Base-by-base conservation (phyloP, 352 stramenopile species). In the Halophytophthora batemanensis region DNA sequence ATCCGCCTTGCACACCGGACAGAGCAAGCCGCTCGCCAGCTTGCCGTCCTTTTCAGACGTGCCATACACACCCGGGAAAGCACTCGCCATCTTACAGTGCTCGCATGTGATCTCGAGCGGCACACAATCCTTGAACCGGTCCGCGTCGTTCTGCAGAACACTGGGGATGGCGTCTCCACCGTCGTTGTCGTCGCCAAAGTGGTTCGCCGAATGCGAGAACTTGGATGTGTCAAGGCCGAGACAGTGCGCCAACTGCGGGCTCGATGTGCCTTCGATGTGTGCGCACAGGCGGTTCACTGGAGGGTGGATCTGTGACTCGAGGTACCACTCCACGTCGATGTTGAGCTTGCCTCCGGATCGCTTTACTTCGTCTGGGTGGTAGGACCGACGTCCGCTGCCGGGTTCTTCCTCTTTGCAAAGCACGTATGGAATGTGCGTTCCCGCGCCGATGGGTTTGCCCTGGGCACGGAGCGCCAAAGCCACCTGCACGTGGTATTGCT, bases 341-440 rank as follows among this genome's bases (percentile, higher is more conserved):
- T 86, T 86, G 13, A 98, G 86, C 56, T 89, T 80, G 45, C 80
- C 87, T 34, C 69, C 74, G 19, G 87, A 68, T 17, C 76, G 71
- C 50, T 69, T 73, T 41, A 96, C 82, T 38, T 96, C 87, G 29
- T 96, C 86, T 1, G 92, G 82, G 60, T 96, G 87, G 56, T 93
- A 95, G 15, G 90, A 81, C 19, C 85, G 76, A 18, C 82, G 73
- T 0, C 69, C 72, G 42, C 69, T 88, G 12, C 82, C 80, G 23
- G 76, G 67, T 35, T 96, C 81, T 65, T 94, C 80, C 60, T 93
- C 78, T 18, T 82, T 75, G 56, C 93, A 98, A 23, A 99, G 96
- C 23, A 99, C 89, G 60, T 99, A 99, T 6, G 95, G 91, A 69
- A 99, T 99, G 69, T 99, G 96, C 40, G 98, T 97, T n/a, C 97